Evolutionary conservation across 2,329 filamentous ascomycete species (phyloP), one percentile per base, ranked within the genome.

Genomic region (Hortaea werneckii): DNA sequence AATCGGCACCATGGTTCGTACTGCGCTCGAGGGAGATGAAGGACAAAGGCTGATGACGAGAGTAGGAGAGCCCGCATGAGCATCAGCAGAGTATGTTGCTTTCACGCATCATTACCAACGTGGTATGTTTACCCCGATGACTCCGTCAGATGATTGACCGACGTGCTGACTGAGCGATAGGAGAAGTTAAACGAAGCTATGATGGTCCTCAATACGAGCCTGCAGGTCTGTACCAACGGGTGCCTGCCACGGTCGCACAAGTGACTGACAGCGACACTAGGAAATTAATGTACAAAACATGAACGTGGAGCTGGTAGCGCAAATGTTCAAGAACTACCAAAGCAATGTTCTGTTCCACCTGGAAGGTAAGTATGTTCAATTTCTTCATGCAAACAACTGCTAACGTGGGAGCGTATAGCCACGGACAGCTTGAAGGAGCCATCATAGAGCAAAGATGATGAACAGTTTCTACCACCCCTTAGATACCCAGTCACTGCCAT

Each of bases 281-380:
- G 90, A 96, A 56, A 95, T 96, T 75, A 96, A 96, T 62, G 83
- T 95, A 46, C 86, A 95, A 60, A 98, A 96, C 66, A 95, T 96
- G 88, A 94, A 98, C 62, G 87, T 95, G 32, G 92, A 96, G 69
- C 77, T 96, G 2, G 92, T 96, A 5, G 89, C 90, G 1, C 90
- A 96, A 64, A 98, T 98, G 92, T 98, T 96, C 75, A 95, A 96
- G 72, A 98, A 96, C 69, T 98, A 98, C 65, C 89, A 95, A 66
- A 95, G 88, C 8, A 98, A 96, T 58, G 90, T 96, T 10, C 72
- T 96, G 5, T 96, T 98, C 65, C 92, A 98, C 59, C 76, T 98
- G 5, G 92, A 96, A 80, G 92, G 92, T 94, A 45, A 28, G 46
- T 9, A 5, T 26, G 28, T 28, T 27, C 11, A 32, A 35, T 9